Evolutionary conservation across 2,329 filamentous ascomycete species (phyloP), one percentile per base, ranked within the genome.

Genomic region (Aureobasidium sp.): DNA sequence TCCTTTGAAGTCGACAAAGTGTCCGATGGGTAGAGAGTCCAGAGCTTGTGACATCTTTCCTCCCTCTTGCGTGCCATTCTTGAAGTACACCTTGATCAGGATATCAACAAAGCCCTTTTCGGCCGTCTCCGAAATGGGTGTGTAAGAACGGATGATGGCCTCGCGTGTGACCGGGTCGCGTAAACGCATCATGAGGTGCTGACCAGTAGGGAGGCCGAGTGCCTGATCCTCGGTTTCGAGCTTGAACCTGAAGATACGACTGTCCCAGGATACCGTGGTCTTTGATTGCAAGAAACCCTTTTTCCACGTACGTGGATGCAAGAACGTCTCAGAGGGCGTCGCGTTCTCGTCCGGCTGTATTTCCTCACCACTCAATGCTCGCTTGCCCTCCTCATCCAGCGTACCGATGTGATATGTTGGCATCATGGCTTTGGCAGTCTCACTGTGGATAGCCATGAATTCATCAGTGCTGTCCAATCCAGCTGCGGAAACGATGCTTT

Each of bases 351-450:
- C 71, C 1, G 71, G 69, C 60, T 77, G 71, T 1, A 73, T 73
- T 15, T 75, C 71, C 59, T 76, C 73, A 15, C 78, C 75, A 2
- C 63, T 53, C 2, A 94, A 78, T 0, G 77, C 69, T 40, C 78
- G 75, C 6, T 78, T 77, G 1, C 85, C 82, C 21, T 77, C 77
- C 64, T 84, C 76, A 66, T 89, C 83, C 13, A 96, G 80, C 0
- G 84, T 84, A 54, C 92, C 92, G 65, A 96, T 85, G 72, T 96
- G 91, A 69, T 95, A 95, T 46, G 81, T 74, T 11, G 83, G 81
- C 87, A 96, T 91, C 90, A 95, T 95, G 19, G 80, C 81, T 75
- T 95, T 96, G 35, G 92, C 92, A 17, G 89, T 95, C 75, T 96
- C 91, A 70, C 88, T 92, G 71, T 96, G 90, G 67, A 96, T 96